Evolutionary conservation across 2,329 filamentous ascomycete species (phyloP).

Genomic region (Colletotrichum sublineola): DNA sequence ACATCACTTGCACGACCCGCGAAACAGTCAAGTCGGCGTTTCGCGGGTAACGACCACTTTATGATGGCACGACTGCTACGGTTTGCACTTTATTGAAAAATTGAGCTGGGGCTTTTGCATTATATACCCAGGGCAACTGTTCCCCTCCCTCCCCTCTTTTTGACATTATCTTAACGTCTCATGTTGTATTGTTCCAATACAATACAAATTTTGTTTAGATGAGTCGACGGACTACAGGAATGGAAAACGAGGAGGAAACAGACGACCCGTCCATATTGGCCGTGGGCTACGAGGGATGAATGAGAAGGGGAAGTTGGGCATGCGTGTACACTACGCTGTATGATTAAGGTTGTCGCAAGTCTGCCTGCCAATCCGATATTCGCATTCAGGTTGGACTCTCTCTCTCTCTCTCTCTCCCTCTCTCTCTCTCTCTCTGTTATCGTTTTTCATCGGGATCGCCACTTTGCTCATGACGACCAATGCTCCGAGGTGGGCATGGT

Average conservation of each 20-base stretch:
- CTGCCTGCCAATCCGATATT: slow-evolving; percentile 12
- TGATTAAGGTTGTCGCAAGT: slow-evolving; percentile 7
- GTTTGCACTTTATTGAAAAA: slow-evolving; percentile 14
- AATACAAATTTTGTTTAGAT: slow-evolving; percentile 5
- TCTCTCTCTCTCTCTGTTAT: not conserved
- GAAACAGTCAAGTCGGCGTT: slow-evolving; percentile 26
- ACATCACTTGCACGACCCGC: slow-evolving; percentile 6
- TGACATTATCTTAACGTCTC: too few species aligned
- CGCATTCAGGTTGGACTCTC: not conserved
- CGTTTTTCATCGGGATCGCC: not conserved
- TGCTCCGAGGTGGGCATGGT: not conserved
- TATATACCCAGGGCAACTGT: slow-evolving; percentile 37
- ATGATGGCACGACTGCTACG: slow-evolving; percentile 26
- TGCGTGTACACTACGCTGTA: not conserved
- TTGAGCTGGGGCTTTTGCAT: slow-evolving; percentile 28
- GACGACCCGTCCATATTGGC: not conserved
- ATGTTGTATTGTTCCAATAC: slow-evolving; percentile 7
- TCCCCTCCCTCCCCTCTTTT: not conserved
- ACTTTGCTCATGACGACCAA: not conserved
- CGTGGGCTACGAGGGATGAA: not conserved
- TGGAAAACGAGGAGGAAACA: not conserved
- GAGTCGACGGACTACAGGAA: slow-evolving; percentile 1
- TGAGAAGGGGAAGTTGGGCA: not conserved
- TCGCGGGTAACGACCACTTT: slow-evolving; percentile 8
- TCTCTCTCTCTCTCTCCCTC: not conserved